Evolutionary conservation across 345 rosid genomes (phyloP), one percentile per base, ranked within the genome.

Genomic region (Citrus mangshanensis): DNA sequence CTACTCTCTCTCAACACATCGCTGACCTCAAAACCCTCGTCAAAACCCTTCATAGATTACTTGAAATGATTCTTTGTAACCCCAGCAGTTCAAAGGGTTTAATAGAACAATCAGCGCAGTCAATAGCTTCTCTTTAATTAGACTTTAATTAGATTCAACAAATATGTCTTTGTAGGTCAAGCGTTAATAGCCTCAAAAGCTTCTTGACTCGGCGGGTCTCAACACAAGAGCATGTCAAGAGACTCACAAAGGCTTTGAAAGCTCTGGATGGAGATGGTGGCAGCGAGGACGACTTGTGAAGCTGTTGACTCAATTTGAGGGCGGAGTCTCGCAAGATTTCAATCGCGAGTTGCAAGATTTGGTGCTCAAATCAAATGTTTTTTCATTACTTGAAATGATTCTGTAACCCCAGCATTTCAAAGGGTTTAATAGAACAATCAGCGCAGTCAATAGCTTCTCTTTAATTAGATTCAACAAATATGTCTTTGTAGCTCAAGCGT

Each of bases 401-500:
- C 3, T 86, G 89, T 5, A 79, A 87, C 46, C 75, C 85, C 8
- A 78, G 51, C 51, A 72, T 64, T 65, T 77, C 88, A 24, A 82
- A 40, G 8, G 78, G 82, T 77, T 63, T 85, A 46, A 68, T 89
- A 70, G 93, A 92, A 77, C 73, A 79, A 9, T 82, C 88, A 2
- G 94, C 88, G 3, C 84, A 74, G 42, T 82, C 81, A 13, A 55
- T 90, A 2, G 78, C 86, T 2, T 85, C 89, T 85, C 89, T 19
- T 78, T 92, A 81, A 87, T 90, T 62, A 76, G 77, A 60, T 90
- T 92, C 81, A 92, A 92, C 86, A 89, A 90, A 34, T 34, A 78
- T 72, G 97, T 90, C 6, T 92, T 92, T 28, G 92, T 83, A 25
- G 97, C 92, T 38, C 89, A 90, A 82, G 86, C 89, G 60, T 16